Evolutionary conservation across 2,329 filamentous ascomycete species (phyloP), one percentile per base, ranked within the genome.

Genomic region (Exophiala dermatitidis): DNA sequence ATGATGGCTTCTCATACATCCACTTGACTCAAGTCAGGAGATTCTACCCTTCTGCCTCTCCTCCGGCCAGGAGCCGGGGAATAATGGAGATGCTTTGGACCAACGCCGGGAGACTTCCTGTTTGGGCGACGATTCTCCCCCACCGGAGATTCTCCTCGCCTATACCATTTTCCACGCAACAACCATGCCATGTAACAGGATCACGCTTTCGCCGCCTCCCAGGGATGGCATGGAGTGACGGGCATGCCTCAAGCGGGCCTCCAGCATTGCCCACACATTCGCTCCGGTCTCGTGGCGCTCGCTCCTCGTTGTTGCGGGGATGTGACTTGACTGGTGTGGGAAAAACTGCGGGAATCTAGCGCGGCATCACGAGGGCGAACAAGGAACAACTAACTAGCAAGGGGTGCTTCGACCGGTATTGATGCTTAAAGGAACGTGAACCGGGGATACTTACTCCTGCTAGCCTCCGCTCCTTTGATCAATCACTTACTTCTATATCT

Each of bases 281-380:
- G 28, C 29, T 52, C 43, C 31, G 43, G 50, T 46, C 40, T 28
- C 41, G 28, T 12, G 29, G 19, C 19, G 19, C 19, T 19, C 34
- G 4, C 8, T 41, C 36, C 32, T 37, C 26, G 37, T 40, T 36
- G 28, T 50, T 49, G 47, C 36, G 44, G 44, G 44, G 46, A 40
- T 33, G 34, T 45, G 34, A 37, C 46, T 50, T 45, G 34, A 37
- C 46, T 50, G 43, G 38, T 53, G 47, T 53, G 48, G 54, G 54
- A 51, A 57, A 56, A 53, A 46, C 30, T 49, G 54, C 54, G 51
- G 54, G 50, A 53, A 43, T 34, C 49, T 46, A 37, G 34, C 26
- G 33, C 26, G 42, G 29, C 19, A 2, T 33, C 19, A 19, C 19
- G 19, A 19, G 19, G 19, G 19, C 19, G 19, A 19, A 19, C 19